These are phyloP conservation scores for Theileria luwenshuni DNA, from an alignment of 169 alveolate genomes.

Conservation along the genomic window DNA sequence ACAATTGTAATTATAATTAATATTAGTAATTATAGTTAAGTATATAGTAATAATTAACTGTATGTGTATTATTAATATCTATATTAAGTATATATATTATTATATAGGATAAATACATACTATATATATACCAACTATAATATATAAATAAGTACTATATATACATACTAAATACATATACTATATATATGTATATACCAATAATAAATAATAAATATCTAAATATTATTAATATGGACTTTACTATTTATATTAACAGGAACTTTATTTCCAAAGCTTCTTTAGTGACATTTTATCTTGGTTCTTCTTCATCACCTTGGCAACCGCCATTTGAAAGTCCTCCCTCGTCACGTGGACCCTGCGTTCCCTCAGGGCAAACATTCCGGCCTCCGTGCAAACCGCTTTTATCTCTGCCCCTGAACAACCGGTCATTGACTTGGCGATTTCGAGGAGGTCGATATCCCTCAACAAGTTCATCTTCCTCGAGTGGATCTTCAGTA, in stretches of 20 bases:
- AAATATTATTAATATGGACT: neutral
- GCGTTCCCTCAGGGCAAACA: conserved; percentile 99
- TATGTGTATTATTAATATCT: too few relatives aligned
- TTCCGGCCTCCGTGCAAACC: conserved; percentile 99
- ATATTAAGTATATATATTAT: too few relatives aligned
- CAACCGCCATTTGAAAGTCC: conserved; percentile 96
- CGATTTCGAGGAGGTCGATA: conserved; percentile 92
- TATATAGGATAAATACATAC: too few relatives aligned
- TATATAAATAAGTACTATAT: too few relatives aligned
- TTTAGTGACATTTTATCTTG: conserved; percentile 88
- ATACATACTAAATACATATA: neutral
- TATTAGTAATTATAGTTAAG: too few relatives aligned
- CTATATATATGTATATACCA: neutral
- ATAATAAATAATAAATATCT: neutral
- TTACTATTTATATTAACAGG: neutral
- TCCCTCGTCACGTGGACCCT: conserved; percentile 98
- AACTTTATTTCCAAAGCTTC: conserved; percentile 87
- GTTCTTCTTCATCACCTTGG: conserved; percentile 94
- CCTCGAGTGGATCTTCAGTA: conserved; percentile 95
- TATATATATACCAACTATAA: too few relatives aligned
- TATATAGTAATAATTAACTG: too few relatives aligned
- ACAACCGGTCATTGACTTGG: conserved; percentile 93
- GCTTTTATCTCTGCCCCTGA: conserved; percentile 99
- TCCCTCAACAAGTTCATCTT: conserved; percentile 97
- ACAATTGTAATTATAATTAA: too few relatives aligned